Conservation (phyloP, 345 rosid genomes). For the Ceriops tagal region DNA sequence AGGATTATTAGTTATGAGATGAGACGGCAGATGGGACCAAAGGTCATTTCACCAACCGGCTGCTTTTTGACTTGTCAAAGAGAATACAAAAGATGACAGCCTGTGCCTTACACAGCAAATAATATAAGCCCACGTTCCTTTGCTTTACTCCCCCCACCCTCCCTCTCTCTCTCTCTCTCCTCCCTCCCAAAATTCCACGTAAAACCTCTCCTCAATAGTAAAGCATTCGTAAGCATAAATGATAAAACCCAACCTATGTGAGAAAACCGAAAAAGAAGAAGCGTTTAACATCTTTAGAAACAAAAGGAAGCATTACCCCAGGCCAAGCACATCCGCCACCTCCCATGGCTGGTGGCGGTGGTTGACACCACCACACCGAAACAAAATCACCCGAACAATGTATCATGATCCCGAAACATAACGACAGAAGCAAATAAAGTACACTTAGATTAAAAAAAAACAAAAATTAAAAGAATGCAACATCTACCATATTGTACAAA, state of each 20-base stretch:
- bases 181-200: not conserved
- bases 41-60: not conserved
- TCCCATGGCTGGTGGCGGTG: not conserved
- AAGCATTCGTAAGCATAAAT: not conserved
- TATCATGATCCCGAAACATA: not conserved
- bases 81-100: not conserved
- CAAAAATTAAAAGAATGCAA: not conserved
- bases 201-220: not conserved
- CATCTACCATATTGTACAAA: not conserved
- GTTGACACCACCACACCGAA: constrained; percentile 7
- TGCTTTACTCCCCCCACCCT: no score
- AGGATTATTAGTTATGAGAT: constrained; percentile 5
- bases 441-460: not conserved
- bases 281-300: no score
- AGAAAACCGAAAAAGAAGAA: not conserved
- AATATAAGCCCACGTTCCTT: not conserved
- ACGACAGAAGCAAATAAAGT: not conserved
- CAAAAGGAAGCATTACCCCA: not conserved
- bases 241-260: not conserved
- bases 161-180: no score
- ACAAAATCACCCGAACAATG: not conserved
- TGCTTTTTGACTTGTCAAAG: not conserved
- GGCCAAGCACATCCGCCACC: not conserved
- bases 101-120: not conserved
- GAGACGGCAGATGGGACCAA: constrained; percentile 4